These are phyloP conservation scores for Xerocomus alliaceus DNA, from an alignment of 1,284 basidiomycete genomes.

Conservation along the genomic window DNA sequence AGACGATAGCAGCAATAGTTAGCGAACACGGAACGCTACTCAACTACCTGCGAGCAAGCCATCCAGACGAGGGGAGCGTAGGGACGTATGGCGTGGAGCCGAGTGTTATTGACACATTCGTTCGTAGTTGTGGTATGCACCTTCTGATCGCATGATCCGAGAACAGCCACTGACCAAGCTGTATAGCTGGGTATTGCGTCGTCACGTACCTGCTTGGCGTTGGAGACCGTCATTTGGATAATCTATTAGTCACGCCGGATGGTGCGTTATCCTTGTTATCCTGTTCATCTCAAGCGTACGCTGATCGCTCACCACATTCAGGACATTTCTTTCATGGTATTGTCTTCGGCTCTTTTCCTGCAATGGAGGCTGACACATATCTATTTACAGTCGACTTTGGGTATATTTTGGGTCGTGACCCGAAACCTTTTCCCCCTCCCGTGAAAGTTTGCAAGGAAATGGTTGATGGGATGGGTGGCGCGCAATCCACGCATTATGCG, in stretches of 20 bases:
- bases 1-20: conserved; percentile 92
- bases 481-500: conserved; percentile 88
- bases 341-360: background rate
- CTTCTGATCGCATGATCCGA: background rate
- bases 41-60: conserved; percentile 84
- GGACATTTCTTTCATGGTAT: conserved; percentile 87
- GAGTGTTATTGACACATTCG: conserved; percentile 93
- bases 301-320: conserved; percentile 32
- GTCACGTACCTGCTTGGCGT: conserved; percentile 97
- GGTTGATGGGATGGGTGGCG: conserved; percentile 99
- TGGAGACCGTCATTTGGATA: conserved; percentile 97
- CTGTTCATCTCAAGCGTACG: background rate
- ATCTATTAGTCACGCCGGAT: conserved; percentile 91
- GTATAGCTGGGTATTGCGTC: conserved; percentile 97
- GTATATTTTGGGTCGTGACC: conserved; percentile 97
- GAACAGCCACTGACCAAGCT: conserved; percentile 16
- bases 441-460: conserved; percentile 99
- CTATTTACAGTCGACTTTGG: conserved; percentile 87
- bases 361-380: conserved; percentile 17
- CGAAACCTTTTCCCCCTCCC: conserved; percentile 96
- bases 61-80: conserved; percentile 91
- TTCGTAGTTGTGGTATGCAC: conserved; percentile 91
- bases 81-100: conserved; percentile 94
- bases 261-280: conserved; percentile 60
- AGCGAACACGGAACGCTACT: conserved; percentile 91